Evolutionary conservation across 441 rosid species (phyloP).

Genomic region (Pelargonium australe): DNA sequence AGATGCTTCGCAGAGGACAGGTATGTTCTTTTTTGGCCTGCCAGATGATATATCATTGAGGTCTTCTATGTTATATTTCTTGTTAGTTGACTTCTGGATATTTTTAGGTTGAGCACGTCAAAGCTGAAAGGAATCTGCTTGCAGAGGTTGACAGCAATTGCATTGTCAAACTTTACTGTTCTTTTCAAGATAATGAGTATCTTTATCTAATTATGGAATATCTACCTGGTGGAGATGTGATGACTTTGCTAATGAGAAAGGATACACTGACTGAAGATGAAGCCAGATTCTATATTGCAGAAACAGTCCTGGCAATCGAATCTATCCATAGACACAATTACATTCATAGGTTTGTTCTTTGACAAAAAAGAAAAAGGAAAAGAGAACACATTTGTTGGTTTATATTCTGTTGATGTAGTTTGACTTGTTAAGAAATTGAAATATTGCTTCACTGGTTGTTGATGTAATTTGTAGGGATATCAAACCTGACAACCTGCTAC

Average conservation of each 20-base stretch:
- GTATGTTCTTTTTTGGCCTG: conserved; percentile 11
- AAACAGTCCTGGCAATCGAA: conserved; percentile 28
- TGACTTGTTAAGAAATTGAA: conserved; percentile 11
- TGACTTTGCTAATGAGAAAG: conserved; percentile 30
- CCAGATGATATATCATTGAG: conserved; percentile 10
- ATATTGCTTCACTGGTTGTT: conserved; percentile 1
- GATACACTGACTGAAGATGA: conserved; percentile 28
- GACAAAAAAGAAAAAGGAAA: not conserved
- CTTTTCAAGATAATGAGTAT: conserved; percentile 26
- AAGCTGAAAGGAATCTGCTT: conserved; percentile 30
- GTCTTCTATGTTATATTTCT: conserved; percentile 14
- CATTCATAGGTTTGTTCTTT: conserved; percentile 22
- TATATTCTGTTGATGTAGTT: conserved; percentile 8
- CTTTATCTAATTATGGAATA: conserved; percentile 29
- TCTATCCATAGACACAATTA: conserved; percentile 31
- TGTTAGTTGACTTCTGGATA: conserved; percentile 11
- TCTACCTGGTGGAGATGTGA: conserved; percentile 31
- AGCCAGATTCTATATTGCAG: conserved; percentile 26
- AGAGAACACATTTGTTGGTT: conserved; percentile 56
- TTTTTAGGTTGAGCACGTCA: conserved; percentile 25
- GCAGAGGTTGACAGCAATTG: conserved; percentile 29
- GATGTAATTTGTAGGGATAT: conserved; percentile 20
- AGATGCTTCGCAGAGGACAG: conserved; percentile 31
- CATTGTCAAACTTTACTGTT: conserved; percentile 29
- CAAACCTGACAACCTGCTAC: conserved; percentile 27